phyloP scores from a whole-genome alignment of 2,329 filamentous ascomycete species.

The Fusarium miscanthi region DNA sequence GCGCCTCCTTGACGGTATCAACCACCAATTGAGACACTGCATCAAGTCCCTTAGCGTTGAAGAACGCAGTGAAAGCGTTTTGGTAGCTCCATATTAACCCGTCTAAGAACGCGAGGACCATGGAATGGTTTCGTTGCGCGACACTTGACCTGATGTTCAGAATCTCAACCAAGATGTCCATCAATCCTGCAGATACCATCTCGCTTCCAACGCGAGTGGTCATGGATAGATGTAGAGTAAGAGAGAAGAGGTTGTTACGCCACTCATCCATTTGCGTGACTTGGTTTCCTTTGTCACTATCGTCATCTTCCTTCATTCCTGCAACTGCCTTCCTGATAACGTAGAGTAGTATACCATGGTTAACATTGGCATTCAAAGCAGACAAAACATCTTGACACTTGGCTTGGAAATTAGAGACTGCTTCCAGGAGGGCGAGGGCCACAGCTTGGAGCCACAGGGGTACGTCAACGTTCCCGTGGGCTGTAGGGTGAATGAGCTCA shows the following conservation, averaged over 20 bases:
- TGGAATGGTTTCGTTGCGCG: slow-evolving; percentile 85
- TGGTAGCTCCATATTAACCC: slow-evolving; percentile 86
- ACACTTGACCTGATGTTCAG: slow-evolving; percentile 83
- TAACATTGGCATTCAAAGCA: slow-evolving; percentile 94
- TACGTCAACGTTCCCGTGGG: slow-evolving; percentile 73
- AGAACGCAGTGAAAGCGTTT: slow-evolving; percentile 85
- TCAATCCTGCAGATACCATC: slow-evolving; percentile 87
- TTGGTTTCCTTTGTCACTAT: slow-evolving; percentile 66
- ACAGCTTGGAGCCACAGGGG: slow-evolving; percentile 84
- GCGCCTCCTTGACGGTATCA: slow-evolving; percentile 78
- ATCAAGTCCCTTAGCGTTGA: slow-evolving; percentile 85
- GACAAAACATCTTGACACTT: slow-evolving; percentile 86
- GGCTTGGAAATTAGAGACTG: slow-evolving; percentile 81
- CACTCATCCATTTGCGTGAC: slow-evolving; percentile 83
- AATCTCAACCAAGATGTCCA: slow-evolving; percentile 90
- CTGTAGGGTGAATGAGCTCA: slow-evolving; percentile 87
- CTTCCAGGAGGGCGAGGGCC: slow-evolving; percentile 83
- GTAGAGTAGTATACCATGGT: slow-evolving; percentile 94
- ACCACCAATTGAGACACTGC: slow-evolving; percentile 89
- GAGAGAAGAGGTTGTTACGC: slow-evolving; percentile 89
- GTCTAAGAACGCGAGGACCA: slow-evolving; percentile 88
- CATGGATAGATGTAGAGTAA: slow-evolving; percentile 83
- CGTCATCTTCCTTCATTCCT: slow-evolving; percentile 73
- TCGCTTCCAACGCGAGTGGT: slow-evolving; percentile 80
- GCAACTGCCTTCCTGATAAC: slow-evolving; percentile 90